Conservation (phyloP, 225 moss, liverwort and hornwort species). For the Pseudisothecium myosuroides region DNA sequence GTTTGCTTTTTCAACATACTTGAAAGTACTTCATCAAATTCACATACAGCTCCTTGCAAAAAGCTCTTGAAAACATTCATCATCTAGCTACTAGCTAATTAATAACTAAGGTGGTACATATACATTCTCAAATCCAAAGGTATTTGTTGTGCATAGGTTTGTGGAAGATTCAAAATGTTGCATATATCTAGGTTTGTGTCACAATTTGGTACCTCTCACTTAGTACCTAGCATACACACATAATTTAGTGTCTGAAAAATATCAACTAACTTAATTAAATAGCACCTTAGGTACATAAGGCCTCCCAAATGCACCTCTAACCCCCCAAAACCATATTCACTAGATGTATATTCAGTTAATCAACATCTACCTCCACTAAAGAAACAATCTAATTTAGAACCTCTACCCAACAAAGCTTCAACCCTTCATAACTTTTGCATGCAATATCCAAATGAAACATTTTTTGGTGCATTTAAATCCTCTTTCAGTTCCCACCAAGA, state of each 20-base stretch:
- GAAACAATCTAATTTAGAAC: no score
- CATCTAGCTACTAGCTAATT: not conserved
- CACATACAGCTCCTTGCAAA: not conserved
- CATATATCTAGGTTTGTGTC: not conserved
- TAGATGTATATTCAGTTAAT: not conserved
- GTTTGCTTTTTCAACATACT: rapidly evolving
- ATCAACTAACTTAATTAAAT: no score
- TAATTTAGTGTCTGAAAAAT: not conserved
- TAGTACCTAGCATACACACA: no score
- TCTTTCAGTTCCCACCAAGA: rapidly evolving
- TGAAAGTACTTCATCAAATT: not conserved
- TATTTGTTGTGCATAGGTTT: not conserved
- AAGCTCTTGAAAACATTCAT: not conserved
- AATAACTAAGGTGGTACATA: not conserved
- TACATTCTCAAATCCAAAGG: not conserved
- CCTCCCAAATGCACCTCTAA: not conserved
- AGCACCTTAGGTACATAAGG: no score
- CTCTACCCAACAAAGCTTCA: rapidly evolving
- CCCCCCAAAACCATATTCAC: rapidly evolving
- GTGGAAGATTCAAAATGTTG: not conserved
- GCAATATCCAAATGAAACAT: not conserved
- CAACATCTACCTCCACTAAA: not conserved
- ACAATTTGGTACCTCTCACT: not conserved
- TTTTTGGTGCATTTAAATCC: not conserved
- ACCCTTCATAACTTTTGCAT: not conserved